Percentiles rank a stretch among this genome's conserved stretches.
These are phyloP conservation scores for Apiotrichum gamsii DNA, from an alignment of 1,284 basidiomycete species.

Conservation along the genomic window DNA sequence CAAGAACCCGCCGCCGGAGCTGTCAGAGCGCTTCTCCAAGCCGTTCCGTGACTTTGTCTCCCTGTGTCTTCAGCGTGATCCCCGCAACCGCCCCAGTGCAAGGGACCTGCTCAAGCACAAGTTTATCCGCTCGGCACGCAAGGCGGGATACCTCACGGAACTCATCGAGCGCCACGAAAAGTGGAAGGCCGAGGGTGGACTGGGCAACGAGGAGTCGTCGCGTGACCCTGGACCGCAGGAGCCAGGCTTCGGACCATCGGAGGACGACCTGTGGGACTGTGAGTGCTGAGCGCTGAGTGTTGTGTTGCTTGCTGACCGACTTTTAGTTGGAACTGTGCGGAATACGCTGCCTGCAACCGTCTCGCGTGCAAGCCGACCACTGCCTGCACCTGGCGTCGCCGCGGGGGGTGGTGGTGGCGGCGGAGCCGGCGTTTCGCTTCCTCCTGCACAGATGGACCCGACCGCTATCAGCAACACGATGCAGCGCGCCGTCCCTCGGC, in stretches of 20 bases:
- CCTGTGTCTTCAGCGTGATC: conserved; percentile 88
- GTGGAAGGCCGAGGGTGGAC: conserved; percentile 84
- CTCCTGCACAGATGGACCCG: background rate
- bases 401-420: background rate
- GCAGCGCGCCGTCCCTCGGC: conserved; percentile 16
- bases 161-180: conserved; percentile 89
- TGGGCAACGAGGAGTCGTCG: conserved; percentile 56
- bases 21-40: conserved; percentile 80
- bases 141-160: conserved; percentile 87
- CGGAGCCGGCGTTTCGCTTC: no score
- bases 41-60: conserved; percentile 91
- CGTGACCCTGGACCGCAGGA: conserved; percentile 20
- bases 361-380: conserved; percentile 17
- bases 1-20: conserved; percentile 86
- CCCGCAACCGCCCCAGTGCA: conserved; percentile 89
- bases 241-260: conserved; percentile 52
- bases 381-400: conserved; percentile 8
- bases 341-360: conserved; percentile 34
- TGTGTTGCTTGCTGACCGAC: background rate
- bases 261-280: conserved; percentile 92
- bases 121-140: conserved; percentile 89
- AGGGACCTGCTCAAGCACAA: conserved; percentile 91
- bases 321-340: conserved; percentile 43
- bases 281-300: conserved; percentile 33
- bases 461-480: conserved; percentile 23